Evolutionary conservation across 1,139 yeast genomes (phyloP).

Genomic region (Nakaseomyces sp.): DNA sequence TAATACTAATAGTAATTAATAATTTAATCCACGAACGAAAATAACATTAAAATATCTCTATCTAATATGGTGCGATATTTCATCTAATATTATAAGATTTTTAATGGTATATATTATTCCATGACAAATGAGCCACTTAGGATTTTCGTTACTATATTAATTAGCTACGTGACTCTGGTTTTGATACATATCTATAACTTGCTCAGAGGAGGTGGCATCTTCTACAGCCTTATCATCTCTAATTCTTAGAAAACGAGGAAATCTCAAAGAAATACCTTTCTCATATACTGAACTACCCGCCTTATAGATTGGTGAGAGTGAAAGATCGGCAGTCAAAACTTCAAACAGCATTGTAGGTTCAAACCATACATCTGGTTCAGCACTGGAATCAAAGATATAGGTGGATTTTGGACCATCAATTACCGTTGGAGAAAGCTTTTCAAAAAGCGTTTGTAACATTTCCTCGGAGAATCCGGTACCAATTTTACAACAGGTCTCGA

Average conservation of each 20-base stretch:
- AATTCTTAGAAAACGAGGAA: constrained; percentile 78
- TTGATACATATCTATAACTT: constrained; percentile 82
- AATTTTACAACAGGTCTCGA: constrained; percentile 90
- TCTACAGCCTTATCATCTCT: constrained; percentile 84
- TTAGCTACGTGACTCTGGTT: constrained; percentile 46
- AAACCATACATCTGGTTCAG: constrained; percentile 91
- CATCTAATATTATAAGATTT: too few relatives aligned
- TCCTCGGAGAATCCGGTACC: constrained; percentile 97
- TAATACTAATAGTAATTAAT: constrained; percentile 12
- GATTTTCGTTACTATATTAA: background rate
- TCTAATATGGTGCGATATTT: too few relatives aligned
- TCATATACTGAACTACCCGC: constrained; percentile 75
- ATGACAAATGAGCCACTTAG: too few relatives aligned
- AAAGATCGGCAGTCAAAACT: constrained; percentile 87
- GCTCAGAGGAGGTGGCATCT: constrained; percentile 84
- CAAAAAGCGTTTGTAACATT: constrained; percentile 51
- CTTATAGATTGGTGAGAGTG: constrained; percentile 84
- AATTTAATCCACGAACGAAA: background rate
- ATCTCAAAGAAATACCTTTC: constrained; percentile 82
- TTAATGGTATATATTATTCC: too few relatives aligned
- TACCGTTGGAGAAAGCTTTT: constrained; percentile 60
- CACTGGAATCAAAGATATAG: constrained; percentile 60
- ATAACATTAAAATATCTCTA: too few relatives aligned
- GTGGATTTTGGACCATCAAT: constrained; percentile 60
- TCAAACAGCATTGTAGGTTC: constrained; percentile 85